Evolutionary conservation across 805 yeast genomes (phyloP), one percentile per base, ranked within the genome.

Genomic region (Barnettozyma siamensis): DNA sequence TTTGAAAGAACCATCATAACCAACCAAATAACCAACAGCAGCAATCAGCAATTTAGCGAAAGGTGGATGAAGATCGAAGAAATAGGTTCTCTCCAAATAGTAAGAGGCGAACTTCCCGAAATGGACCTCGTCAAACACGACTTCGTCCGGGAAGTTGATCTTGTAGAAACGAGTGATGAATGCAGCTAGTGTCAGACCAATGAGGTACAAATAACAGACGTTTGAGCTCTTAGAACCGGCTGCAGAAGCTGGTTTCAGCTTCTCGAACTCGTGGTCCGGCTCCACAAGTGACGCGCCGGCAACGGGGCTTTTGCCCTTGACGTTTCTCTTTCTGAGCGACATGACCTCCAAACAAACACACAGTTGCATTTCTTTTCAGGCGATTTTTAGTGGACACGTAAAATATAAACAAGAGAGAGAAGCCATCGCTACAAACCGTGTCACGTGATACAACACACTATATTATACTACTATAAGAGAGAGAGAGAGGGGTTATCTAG

Each of bases 1-100:
- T 63, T 88, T 87, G 72, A 88, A 93, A 11, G 75, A 62, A n/a
- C 99, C 99, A 56, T 83, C 80, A 62, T 87, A 93, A 3, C 97
- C 96, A 38, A 83, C 78, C 19, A 93, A 54, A 72, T 82, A 88
- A 33, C 99, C 99, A 31, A 83, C 87, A 44, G 80, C 73, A 0
- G 98, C 98, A 64, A 91, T 87, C 51, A 89, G 70, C 60, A 93
- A 71, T 62, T 93, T 93, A 41, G 96, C 99, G 63, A 93, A 87
- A 18, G 99, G 99, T 9, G 99, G 99, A 65, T 93, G 99, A 39
- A 93, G 78, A 65, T 93, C 99, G 57, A 93, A 93, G 63, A 88
- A 93, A 63, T 86, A 93, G 0, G 96, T 83, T 47, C 96, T 74
- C 63, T 91, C 85, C 45, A 91, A 66, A 63, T 91, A 91, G 64